Percentiles rank a stretch among this genome's conserved stretches.
Evolutionary conservation across 1,139 yeast species (phyloP).

Genomic region (Blastobotrys persicus): DNA sequence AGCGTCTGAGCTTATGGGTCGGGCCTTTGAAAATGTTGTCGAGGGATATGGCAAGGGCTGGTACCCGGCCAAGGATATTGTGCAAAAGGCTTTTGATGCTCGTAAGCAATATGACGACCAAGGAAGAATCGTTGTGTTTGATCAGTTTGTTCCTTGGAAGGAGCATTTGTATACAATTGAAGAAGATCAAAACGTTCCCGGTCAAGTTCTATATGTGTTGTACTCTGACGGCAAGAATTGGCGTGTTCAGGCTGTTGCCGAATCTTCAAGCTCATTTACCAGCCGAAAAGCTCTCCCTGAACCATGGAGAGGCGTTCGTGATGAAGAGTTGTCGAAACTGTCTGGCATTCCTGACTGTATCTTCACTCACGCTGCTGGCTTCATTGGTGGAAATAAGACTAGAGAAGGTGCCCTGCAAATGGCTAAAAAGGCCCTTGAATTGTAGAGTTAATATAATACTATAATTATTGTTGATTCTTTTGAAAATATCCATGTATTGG

Average conservation of each 20-base stretch:
- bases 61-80: constrained; percentile 85
- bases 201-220: constrained; percentile 69
- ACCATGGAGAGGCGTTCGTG: constrained; percentile 91
- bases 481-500: too few species aligned
- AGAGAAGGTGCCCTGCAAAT: constrained; percentile 72
- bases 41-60: constrained; percentile 78
- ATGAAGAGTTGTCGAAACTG: constrained; percentile 66
- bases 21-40: constrained; percentile 65
- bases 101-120: constrained; percentile 40
- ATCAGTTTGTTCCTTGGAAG: constrained; percentile 88
- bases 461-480: not conserved
- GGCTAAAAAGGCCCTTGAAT: constrained; percentile 56
- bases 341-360: constrained; percentile 83
- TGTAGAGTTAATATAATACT: constrained; percentile 2
- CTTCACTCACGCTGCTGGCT: constrained; percentile 95
- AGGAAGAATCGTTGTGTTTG: constrained; percentile 72
- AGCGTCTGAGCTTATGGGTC: constrained; percentile 83
- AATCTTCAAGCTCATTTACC: constrained; percentile 69
- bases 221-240: constrained; percentile 74
- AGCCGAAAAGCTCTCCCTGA: constrained; percentile 87
- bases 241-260: constrained; percentile 90
- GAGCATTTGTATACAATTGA: constrained; percentile 82
- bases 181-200: constrained; percentile 50
- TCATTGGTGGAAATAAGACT: constrained; percentile 90
- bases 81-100: constrained; percentile 60